These are phyloP conservation scores for Candida nemodendra DNA, from an alignment of 805 yeast genomes.

Conservation along the genomic window DNA sequence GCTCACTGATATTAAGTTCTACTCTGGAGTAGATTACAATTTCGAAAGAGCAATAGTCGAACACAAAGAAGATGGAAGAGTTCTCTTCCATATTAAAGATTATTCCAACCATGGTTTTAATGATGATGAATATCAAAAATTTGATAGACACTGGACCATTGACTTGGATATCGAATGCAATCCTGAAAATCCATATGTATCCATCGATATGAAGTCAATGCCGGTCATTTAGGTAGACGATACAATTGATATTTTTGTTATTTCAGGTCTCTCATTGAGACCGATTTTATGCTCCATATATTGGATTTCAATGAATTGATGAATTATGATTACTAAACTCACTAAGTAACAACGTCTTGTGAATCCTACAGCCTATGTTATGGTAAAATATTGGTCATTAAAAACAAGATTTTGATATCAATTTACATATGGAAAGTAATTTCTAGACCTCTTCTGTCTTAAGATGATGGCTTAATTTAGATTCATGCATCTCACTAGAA, in stretches of 20 bases:
- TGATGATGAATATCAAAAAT: conserved; percentile 33
- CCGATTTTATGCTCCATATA: no score
- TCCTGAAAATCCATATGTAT: conserved; percentile 63
- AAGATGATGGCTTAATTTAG: conserved; percentile 12
- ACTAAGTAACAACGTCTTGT: no score
- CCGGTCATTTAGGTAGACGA: conserved; percentile 34
- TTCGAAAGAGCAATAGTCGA: conserved; percentile 45
- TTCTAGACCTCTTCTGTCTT: conserved; percentile 20
- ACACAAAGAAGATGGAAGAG: conserved; percentile 43
- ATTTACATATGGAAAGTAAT: no score
- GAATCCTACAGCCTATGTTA: no score
- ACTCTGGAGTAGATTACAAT: conserved; percentile 46
- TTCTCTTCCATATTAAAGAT: conserved; percentile 62
- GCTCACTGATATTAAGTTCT: conserved; percentile 55
- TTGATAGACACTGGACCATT: conserved; percentile 57
- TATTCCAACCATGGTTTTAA: conserved; percentile 50
- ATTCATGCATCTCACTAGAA: conserved; percentile 19
- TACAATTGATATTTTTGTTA: neutral
- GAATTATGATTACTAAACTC: no score
- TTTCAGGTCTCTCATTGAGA: no score
- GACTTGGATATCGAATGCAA: conserved; percentile 62
- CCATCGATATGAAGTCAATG: conserved; percentile 59
- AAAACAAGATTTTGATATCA: no score
- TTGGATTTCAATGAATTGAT: no score
- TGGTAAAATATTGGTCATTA: no score